Evolutionary conservation across 768 basidiomycete genomes (phyloP), one percentile per base, ranked within the genome.

Genomic region (Lactarius quietus): DNA sequence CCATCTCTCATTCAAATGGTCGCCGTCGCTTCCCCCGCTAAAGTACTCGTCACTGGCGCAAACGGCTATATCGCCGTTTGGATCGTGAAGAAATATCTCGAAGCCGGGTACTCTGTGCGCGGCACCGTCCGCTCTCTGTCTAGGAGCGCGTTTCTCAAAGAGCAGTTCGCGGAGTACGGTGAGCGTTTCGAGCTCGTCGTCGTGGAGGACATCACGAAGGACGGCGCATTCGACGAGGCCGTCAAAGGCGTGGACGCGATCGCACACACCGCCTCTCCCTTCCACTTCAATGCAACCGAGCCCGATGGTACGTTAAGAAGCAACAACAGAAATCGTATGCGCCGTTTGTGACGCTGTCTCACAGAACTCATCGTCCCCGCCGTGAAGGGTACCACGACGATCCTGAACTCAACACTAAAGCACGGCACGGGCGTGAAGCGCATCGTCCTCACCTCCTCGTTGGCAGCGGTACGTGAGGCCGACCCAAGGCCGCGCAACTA

Each of bases 211-310:
- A 88, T 93, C 66, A 78, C 78, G 9, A 72, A 79, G 75, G 83
- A 83, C 56, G 57, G 77, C 9, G 89, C 87, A 1, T 95, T 92
- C 67, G 90, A 93, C 73, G 86, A 90, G 59, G 90, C 86, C 0
- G 88, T 93, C 64, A 83, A 86, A 73, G 90, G 82, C 1, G 85
- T 93, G 9, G 86, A 90, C 64, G 92, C 82, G 0, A 83, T 94
- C 59, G 81, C 78, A 41, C 90, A 91, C 70, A 84, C 80, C 2
- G 88, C 88, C 0, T 89, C 88, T 1, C 89, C 89, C 1, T 81
- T 86, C 70, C 76, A 81, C 61, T 65, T 77, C 29, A 75, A 80
- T 1, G 79, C 76, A 1, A 76, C 78, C n/a, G 79, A 85, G 43
- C 76, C 78, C 4, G 68, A 74, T 20, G 72, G 75, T 76, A 57